Conservation (phyloP, 208 protist species). For the Trypanosoma grayi region DNA sequence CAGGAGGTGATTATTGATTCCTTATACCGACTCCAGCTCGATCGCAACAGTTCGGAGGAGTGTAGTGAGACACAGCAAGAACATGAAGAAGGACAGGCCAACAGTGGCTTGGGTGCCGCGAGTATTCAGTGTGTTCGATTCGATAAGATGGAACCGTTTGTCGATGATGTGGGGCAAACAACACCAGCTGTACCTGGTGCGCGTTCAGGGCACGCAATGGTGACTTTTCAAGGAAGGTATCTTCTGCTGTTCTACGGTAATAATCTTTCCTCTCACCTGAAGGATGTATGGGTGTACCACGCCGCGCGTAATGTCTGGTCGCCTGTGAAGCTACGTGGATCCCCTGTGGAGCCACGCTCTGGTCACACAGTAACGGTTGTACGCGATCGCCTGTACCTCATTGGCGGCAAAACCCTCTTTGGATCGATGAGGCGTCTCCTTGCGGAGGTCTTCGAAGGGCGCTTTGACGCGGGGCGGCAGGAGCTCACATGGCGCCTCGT, state of each 20-base stretch:
- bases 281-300: conserved; percentile 21
- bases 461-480: conserved; percentile 5
- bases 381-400: conserved; percentile 14
- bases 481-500: conserved; percentile 16
- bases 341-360: conserved; percentile 13
- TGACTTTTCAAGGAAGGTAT: conserved; percentile 1
- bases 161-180: not conserved
- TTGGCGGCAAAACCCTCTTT: conserved; percentile 26
- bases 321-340: conserved; percentile 10
- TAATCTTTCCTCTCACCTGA: conserved; percentile 9
- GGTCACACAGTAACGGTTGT: conserved; percentile 24
- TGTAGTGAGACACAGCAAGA: not conserved
- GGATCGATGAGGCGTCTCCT: not conserved
- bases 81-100: not conserved
- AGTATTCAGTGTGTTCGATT: not conserved
- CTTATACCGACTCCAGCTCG: conserved; percentile 16
- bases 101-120: not conserved
- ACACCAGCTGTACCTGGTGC: not conserved
- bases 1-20: conserved; percentile 2
- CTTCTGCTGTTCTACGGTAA: conserved; percentile 27
- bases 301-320: conserved; percentile 9
- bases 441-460: conserved; percentile 20
- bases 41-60: not conserved
- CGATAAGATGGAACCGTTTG: conserved; percentile 13
- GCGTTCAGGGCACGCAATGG: conserved; percentile 20